Evolutionary conservation across 179 eudicot genomes (phyloP), one percentile per base, ranked within the genome.

Genomic region (Nepenthes alata): DNA sequence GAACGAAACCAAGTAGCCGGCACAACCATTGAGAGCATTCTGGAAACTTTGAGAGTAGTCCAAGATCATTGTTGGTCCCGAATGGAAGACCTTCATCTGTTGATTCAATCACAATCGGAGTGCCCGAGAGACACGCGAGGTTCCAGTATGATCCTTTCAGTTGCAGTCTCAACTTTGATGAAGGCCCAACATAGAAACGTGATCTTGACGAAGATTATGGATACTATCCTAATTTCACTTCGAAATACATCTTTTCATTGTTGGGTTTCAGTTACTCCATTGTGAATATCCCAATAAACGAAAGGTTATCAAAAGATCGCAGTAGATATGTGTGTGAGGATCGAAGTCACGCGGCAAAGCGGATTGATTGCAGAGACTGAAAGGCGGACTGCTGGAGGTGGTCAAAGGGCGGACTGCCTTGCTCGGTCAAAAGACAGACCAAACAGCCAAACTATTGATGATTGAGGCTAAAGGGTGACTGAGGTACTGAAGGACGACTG

Each of bases 71-170:
- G 68, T 61, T 6, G 62, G 68, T 2, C 68, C 68, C 0, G 57
- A 47, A 36, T 65, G 68, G 68, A 65, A 65, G 61, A 65, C 68
- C 2, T 65, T 65, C 55, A 55, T 65, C 2, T 53, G 68, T 8
- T 15, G 68, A 47, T 65, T 65, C 10, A 65, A 65, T 35, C 45
- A 61, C 6, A 48, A 57, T 4, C 10, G 68, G 6, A n/a, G 41
- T 12, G 47, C 10, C 10, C 3, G 37, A 49, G 14, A 63, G 12
- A 11, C 50, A 54, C 2, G 50, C 36, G 6, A 38, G 37, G 3
- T 63, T 63, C 16, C 67, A 63, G 67, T 63, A 63, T 12, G 67
- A 63, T 63, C 49, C 58, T 0, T 10, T 63, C 11, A 63, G 59
- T 44, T 63, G 53, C 38, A 51, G 37, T 44, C 67, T 63, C 11